phyloP scores from a whole-genome alignment of 345 rosid species.

The Heritiera littoralis region DNA sequence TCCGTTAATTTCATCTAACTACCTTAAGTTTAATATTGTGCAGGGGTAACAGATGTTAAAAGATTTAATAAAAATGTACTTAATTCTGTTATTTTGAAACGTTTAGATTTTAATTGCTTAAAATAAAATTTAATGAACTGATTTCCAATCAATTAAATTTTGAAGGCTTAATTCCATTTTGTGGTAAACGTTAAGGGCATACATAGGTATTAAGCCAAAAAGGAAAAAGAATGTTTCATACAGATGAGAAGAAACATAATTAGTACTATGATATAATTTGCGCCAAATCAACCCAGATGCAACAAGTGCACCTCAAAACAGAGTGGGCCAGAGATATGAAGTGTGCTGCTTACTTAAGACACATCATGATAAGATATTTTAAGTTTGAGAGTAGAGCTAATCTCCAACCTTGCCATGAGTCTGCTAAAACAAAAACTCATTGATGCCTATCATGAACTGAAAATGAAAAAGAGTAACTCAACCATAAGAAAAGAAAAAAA shows the following conservation, averaged over 20 bases:
- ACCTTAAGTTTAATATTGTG: too few species aligned
- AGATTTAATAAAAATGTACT: too few species aligned
- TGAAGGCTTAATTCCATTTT: too few species aligned
- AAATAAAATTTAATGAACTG: too few species aligned
- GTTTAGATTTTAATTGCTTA: too few species aligned
- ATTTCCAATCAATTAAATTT: too few species aligned
- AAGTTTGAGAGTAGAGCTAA: not conserved
- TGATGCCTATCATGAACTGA: not conserved
- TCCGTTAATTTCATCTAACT: too few species aligned
- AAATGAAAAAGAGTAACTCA: too few species aligned
- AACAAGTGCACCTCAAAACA: constrained; percentile 4
- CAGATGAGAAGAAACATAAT: not conserved
- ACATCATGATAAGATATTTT: not conserved
- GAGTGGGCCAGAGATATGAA: not conserved
- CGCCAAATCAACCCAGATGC: not conserved
- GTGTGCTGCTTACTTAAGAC: constrained; percentile 5
- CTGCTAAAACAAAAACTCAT: constrained; percentile 6
- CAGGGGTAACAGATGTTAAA: too few species aligned
- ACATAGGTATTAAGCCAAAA: not conserved
- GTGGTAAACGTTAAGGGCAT: too few species aligned
- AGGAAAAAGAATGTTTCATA: not conserved
- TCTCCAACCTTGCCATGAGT: not conserved
- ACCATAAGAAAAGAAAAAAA: not conserved
- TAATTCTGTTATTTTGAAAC: too few species aligned
- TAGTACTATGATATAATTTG: not conserved